These are phyloP conservation scores for Mycena albidolilacea DNA, from an alignment of 768 basidiomycete species.

Conservation along the genomic window DNA sequence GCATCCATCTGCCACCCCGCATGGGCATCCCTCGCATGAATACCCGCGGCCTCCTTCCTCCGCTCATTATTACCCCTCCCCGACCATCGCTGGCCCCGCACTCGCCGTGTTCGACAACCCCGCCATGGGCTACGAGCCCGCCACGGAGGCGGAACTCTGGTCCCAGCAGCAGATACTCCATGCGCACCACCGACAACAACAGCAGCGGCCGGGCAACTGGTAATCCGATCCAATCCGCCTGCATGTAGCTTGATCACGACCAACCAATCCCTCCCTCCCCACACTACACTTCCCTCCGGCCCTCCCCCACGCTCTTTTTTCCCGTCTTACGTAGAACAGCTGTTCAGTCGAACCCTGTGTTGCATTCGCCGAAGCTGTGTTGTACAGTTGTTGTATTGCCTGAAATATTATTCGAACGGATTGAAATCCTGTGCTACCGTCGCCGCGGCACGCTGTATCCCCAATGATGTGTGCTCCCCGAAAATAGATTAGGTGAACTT, in stretches of 20 bases:
- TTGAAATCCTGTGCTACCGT: neutral
- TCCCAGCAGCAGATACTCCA: neutral
- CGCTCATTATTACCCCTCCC: neutral
- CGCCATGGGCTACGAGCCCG: neutral
- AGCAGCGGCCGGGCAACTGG: neutral
- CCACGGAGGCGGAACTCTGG: neutral
- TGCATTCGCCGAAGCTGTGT: neutral
- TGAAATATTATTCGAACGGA: neutral
- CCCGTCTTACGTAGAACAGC: neutral
- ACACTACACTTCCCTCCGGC: neutral
- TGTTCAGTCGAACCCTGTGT: neutral
- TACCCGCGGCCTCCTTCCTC: neutral
- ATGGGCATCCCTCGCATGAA: neutral
- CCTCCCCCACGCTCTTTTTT: neutral
- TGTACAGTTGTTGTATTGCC: neutral
- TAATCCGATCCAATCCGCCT: neutral
- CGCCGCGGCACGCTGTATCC: neutral
- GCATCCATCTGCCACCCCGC: neutral
- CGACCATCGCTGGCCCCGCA: neutral
- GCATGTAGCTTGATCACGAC: too few relatives aligned
- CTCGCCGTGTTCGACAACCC: constrained; percentile 2
- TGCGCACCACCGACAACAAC: neutral
- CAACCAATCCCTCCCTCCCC: neutral
- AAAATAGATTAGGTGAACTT: too few relatives aligned
- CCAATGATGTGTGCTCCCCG: neutral